A percentile compares a stretch with the other conserved stretches of the same genome.
Evolutionary conservation across 2,329 filamentous ascomycete species (phyloP).

Genomic region (Fusarium staphyleae): DNA sequence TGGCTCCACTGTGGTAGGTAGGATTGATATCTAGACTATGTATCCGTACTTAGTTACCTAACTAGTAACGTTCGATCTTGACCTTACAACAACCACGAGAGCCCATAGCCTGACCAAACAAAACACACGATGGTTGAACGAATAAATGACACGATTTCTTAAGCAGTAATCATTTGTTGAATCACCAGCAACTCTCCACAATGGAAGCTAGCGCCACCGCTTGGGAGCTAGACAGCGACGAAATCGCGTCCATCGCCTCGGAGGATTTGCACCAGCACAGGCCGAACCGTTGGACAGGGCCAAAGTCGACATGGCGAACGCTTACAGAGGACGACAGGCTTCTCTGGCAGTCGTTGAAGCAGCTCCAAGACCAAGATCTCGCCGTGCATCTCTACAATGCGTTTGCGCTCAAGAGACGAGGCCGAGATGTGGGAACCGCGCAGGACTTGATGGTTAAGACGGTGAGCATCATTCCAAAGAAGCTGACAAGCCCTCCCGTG

Average conservation of each 20-base stretch:
- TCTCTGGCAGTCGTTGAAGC: conserved; percentile 68
- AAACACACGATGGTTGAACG: too few relatives aligned
- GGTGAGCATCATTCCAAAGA: conserved; percentile 28
- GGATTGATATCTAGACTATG: too few relatives aligned
- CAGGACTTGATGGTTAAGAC: conserved; percentile 41
- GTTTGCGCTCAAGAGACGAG: conserved; percentile 66
- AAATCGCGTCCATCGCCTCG: conserved; percentile 55
- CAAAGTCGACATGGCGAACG: conserved; percentile 69
- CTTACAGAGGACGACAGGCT: conserved; percentile 69
- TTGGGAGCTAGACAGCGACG: conserved; percentile 56
- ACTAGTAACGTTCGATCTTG: conserved; percentile 26
- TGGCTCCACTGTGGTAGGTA: neutral
- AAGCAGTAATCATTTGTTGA: neutral
- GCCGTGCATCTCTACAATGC: conserved; percentile 81
- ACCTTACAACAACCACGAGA: conserved; percentile 19
- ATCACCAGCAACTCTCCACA: neutral
- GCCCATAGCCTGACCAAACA: neutral
- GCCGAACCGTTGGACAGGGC: conserved; percentile 77
- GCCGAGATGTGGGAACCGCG: conserved; percentile 38
- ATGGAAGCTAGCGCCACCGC: conserved; percentile 37
- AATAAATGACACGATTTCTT: too few relatives aligned
- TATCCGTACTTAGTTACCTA: too few relatives aligned
- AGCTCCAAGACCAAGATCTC: conserved; percentile 70
- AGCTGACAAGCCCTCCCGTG: too few relatives aligned
- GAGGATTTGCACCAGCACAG: conserved; percentile 58